A percentile compares a stretch with the other conserved stretches of the same genome.
Conservation (phyloP, 345 rosid species). For the Hibiscus mutabilis region DNA sequence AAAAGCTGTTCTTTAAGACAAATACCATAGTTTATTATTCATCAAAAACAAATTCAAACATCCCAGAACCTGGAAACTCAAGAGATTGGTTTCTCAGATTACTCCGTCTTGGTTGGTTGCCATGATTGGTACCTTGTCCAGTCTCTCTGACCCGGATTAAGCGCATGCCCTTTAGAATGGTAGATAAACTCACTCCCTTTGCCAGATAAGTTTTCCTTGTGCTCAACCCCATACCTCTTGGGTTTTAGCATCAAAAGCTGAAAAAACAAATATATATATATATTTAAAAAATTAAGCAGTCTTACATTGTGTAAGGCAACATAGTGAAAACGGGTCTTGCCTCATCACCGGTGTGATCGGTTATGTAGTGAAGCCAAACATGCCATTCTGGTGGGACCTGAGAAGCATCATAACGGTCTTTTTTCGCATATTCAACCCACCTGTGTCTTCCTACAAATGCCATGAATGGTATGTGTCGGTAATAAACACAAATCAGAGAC, state of each 20-base stretch:
- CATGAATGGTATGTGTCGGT: background rate
- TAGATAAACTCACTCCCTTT: conserved; percentile 75
- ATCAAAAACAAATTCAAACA: background rate
- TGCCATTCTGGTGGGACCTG: conserved; percentile 99
- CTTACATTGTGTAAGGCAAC: background rate
- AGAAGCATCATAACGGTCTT: conserved; percentile 86
- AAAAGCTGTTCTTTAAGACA: background rate
- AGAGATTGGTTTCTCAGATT: conserved; percentile 11
- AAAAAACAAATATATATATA: conserved; percentile 6
- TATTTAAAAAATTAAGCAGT: background rate
- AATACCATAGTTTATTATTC: conserved; percentile 20
- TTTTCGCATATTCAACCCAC: conserved; percentile 91
- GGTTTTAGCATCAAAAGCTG: conserved; percentile 94
- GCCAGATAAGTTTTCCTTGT: conserved; percentile 85
- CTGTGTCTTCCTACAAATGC: conserved; percentile 68
- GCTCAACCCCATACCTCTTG: conserved; percentile 78
- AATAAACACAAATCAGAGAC: background rate
- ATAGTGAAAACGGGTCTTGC: conserved; percentile 23
- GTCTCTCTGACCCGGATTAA: conserved; percentile 85
- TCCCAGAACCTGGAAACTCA: conserved; percentile 4
- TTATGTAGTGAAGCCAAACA: conserved; percentile 88
- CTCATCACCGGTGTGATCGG: conserved; percentile 97
- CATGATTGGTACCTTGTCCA: conserved; percentile 96
- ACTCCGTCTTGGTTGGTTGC: conserved; percentile 63
- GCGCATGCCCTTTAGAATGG: conserved; percentile 92